Percentiles rank a stretch among this genome's conserved stretches.
phyloP scores from a whole-genome alignment of 345 rosid genomes.

The Moricandia arvensis region DNA sequence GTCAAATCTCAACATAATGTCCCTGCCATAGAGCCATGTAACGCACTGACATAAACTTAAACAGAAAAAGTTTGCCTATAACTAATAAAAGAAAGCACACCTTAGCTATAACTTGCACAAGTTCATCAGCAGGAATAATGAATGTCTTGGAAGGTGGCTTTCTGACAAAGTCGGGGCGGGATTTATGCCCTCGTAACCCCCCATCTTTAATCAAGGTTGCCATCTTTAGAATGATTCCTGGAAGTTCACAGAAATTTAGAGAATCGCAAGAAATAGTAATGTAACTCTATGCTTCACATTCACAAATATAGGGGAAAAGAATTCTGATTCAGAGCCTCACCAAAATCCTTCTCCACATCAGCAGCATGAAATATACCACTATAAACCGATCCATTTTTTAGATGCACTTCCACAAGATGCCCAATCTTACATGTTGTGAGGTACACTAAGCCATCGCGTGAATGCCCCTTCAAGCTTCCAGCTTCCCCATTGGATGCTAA shows the following conservation, averaged over 20 bases:
- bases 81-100: constrained; percentile 42
- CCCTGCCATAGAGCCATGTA: constrained; percentile 9
- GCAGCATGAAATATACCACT: constrained; percentile 83
- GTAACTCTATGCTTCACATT: constrained; percentile 13
- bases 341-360: constrained; percentile 75
- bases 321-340: constrained; percentile 46
- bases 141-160: constrained; percentile 69
- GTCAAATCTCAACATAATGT: constrained; percentile 18
- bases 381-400: constrained; percentile 80
- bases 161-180: constrained; percentile 53
- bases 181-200: constrained; percentile 54
- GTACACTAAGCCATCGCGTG: constrained; percentile 70
- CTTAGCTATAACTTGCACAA: constrained; percentile 94
- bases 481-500: constrained; percentile 42
- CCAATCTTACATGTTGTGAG: constrained; percentile 72
- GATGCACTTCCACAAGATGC: constrained; percentile 82
- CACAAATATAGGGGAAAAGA: neutral
- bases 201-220: constrained; percentile 75
- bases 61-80: neutral
- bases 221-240: constrained; percentile 91
- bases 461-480: constrained; percentile 53
- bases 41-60: constrained; percentile 11
- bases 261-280: constrained; percentile 14
- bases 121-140: constrained; percentile 74
- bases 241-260: constrained; percentile 22